Percentiles rank a stretch among this genome's conserved stretches.
phyloP scores from a whole-genome alignment of 1,284 basidiomycete species.

The Apiotrichum porosum region DNA sequence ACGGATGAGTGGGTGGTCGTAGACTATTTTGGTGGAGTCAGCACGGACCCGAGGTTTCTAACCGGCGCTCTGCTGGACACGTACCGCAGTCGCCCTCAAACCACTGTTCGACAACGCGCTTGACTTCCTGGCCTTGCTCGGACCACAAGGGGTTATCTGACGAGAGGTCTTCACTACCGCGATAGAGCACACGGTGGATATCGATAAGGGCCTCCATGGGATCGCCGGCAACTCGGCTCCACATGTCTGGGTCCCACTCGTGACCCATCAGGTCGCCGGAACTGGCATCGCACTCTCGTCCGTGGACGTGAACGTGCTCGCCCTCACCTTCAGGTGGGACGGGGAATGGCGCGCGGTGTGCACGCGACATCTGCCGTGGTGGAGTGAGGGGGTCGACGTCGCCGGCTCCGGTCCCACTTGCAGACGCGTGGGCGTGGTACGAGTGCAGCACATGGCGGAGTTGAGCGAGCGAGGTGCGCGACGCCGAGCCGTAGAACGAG shows the following conservation, averaged over 20 bases:
- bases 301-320: neutral
- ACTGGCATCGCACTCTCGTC: neutral
- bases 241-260: conserved; percentile 8
- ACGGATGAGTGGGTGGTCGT: conserved; percentile 39
- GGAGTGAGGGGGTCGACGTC: conserved; percentile 1
- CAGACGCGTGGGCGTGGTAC: conserved; percentile 10
- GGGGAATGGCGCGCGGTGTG: neutral
- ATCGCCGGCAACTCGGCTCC: conserved; percentile 7
- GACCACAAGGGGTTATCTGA: conserved; percentile 14
- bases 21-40: conserved; percentile 27
- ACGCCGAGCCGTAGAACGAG: conserved; percentile 10
- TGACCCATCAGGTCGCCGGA: neutral
- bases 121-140: conserved; percentile 30
- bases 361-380: conserved; percentile 1
- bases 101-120: conserved; percentile 36
- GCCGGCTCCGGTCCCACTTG: too few species aligned
- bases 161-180: conserved; percentile 29
- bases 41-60: neutral
- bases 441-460: conserved; percentile 19
- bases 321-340: neutral
- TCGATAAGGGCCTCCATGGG: conserved; percentile 40
- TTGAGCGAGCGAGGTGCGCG: conserved; percentile 15
- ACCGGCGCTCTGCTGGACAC: conserved; percentile 5
- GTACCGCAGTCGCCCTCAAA: conserved; percentile 42
- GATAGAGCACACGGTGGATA: conserved; percentile 42